Percentiles rank a stretch among this genome's conserved stretches.
These are phyloP conservation scores for Verticillium tricorpus DNA, from an alignment of 2,329 filamentous ascomycete genomes.

Conservation along the genomic window DNA sequence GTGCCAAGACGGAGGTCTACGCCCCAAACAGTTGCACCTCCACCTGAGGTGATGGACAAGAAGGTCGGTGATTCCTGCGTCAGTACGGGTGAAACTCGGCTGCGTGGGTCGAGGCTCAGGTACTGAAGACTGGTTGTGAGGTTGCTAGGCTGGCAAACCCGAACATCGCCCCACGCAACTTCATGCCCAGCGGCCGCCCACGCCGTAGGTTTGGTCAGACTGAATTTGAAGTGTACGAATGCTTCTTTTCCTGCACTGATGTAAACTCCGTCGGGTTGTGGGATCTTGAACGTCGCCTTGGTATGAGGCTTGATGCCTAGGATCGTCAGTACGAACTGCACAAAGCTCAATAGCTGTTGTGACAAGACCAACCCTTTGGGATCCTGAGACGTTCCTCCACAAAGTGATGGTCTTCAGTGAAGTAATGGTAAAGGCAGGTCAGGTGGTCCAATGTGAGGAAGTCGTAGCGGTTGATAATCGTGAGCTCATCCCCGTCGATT, in stretches of 20 bases:
- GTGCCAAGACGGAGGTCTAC: slow-evolving; percentile 38
- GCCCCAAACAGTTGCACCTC: slow-evolving; percentile 33
- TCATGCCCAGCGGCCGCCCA: slow-evolving; percentile 51
- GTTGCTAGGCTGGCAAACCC: slow-evolving; percentile 26
- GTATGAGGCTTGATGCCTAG: slow-evolving; percentile 38
- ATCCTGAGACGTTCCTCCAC: slow-evolving; percentile 30
- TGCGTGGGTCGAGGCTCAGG: slow-evolving; percentile 20
- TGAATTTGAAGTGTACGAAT: slow-evolving; percentile 46
- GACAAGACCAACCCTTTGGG: slow-evolving; percentile 29
- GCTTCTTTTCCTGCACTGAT: slow-evolving; percentile 25
- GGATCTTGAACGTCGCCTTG: slow-evolving; percentile 26
- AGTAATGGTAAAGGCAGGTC: slow-evolving; percentile 35
- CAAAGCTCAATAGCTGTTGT: neutral
- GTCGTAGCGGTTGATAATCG: slow-evolving; percentile 50
- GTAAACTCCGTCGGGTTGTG: neutral
- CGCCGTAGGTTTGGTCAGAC: slow-evolving; percentile 31
- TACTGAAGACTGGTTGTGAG: slow-evolving; percentile 25
- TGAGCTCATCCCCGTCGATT: slow-evolving; percentile 35
- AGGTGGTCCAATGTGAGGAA: slow-evolving; percentile 48
- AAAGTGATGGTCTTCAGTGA: slow-evolving; percentile 31
- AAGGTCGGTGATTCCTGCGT: slow-evolving; percentile 10
- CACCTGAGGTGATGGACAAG: slow-evolving; percentile 29
- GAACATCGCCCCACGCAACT: slow-evolving; percentile 45
- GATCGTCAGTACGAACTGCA: neutral
- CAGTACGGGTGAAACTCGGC: slow-evolving; percentile 7